phyloP scores from a whole-genome alignment of 148 eudicot genomes.

The Pharnaceum exiguum region DNA sequence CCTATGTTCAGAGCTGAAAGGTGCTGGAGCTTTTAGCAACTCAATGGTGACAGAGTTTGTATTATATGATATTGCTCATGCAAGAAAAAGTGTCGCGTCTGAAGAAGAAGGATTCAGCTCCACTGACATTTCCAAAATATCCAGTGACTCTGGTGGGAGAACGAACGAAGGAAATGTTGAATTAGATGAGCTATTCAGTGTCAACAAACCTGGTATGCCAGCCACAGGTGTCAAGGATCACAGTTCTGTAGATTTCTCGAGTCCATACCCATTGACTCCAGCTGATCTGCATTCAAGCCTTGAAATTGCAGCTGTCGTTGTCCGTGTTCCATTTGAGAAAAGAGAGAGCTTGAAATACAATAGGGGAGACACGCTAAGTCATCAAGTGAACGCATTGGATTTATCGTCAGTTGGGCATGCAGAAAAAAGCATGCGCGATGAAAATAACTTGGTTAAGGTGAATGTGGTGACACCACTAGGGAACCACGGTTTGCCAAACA shows the following conservation, averaged over 20 bases:
- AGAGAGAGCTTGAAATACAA: slow-evolving; percentile 75
- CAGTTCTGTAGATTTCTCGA: slow-evolving; percentile 24
- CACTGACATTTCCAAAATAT: slow-evolving; percentile 27
- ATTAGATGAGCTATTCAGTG: slow-evolving; percentile 33
- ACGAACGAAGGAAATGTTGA: slow-evolving; percentile 18
- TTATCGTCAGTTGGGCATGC: slow-evolving; percentile 26
- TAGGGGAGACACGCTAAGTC: slow-evolving; percentile 37
- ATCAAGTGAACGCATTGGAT: slow-evolving; percentile 33
- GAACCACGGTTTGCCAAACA: slow-evolving; percentile 62
- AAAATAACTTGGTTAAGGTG: slow-evolving; percentile 31
- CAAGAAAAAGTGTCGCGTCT: slow-evolving; percentile 40
- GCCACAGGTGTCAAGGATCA: slow-evolving; percentile 18
- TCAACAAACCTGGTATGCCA: slow-evolving; percentile 28
- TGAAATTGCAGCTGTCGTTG: slow-evolving; percentile 70
- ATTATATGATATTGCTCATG: slow-evolving; percentile 57
- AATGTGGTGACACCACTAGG: slow-evolving; percentile 72
- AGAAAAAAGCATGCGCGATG: slow-evolving; percentile 25
- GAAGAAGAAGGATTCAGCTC: slow-evolving; percentile 34
- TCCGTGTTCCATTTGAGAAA: slow-evolving; percentile 63
- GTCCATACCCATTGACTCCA: slow-evolving; percentile 37
- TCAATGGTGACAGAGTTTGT: slow-evolving; percentile 77
- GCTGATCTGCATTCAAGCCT: slow-evolving; percentile 59
- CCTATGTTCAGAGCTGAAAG: slow-evolving; percentile 48
- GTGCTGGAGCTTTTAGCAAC: slow-evolving; percentile 35
- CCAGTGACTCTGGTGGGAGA: slow-evolving; percentile 21